A percentile compares a stretch with the other conserved stretches of the same genome.
These are phyloP conservation scores for Wickerhamomyces sp. DNA, from an alignment of 1,139 yeast species.

Conservation along the genomic window DNA sequence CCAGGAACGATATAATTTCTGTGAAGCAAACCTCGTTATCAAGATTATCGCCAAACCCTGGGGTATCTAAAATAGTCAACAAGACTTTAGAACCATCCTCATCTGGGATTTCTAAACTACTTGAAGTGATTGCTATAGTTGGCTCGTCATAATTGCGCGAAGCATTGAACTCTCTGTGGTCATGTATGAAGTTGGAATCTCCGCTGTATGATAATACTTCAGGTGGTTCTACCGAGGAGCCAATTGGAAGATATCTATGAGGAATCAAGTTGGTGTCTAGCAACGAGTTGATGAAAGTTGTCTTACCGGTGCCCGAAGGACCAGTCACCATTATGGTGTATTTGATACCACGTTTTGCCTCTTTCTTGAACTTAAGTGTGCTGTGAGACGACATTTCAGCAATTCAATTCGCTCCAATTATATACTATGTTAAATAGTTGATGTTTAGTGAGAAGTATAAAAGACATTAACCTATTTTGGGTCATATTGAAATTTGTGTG, in stretches of 20 bases:
- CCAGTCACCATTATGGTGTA: constrained; percentile 81
- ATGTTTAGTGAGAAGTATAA: neutral
- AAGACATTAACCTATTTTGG: too few species aligned
- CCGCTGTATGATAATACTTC: constrained; percentile 31
- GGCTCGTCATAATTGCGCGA: constrained; percentile 46
- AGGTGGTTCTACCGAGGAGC: constrained; percentile 22
- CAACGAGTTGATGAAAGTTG: constrained; percentile 76
- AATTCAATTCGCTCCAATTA: too few species aligned
- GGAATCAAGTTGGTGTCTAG: constrained; percentile 56
- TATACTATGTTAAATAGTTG: too few species aligned
- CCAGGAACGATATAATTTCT: constrained; percentile 71
- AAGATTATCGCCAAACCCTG: constrained; percentile 74
- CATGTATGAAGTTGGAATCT: constrained; percentile 30
- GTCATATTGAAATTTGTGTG: too few species aligned
- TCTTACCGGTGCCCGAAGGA: constrained; percentile 72
- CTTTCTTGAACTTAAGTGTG: constrained; percentile 54
- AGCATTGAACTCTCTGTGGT: constrained; percentile 36
- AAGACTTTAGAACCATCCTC: constrained; percentile 58
- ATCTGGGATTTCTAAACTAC: constrained; percentile 54
- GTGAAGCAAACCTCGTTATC: constrained; percentile 62
- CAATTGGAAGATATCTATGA: constrained; percentile 46
- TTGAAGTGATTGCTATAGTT: constrained; percentile 59
- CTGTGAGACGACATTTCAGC: neutral
- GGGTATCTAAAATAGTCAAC: constrained; percentile 65
- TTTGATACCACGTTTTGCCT: constrained; percentile 78